Percentiles rank a stretch among this genome's conserved stretches.
These are phyloP conservation scores for Linum trigynum DNA, from an alignment of 345 rosid genomes.

Conservation along the genomic window DNA sequence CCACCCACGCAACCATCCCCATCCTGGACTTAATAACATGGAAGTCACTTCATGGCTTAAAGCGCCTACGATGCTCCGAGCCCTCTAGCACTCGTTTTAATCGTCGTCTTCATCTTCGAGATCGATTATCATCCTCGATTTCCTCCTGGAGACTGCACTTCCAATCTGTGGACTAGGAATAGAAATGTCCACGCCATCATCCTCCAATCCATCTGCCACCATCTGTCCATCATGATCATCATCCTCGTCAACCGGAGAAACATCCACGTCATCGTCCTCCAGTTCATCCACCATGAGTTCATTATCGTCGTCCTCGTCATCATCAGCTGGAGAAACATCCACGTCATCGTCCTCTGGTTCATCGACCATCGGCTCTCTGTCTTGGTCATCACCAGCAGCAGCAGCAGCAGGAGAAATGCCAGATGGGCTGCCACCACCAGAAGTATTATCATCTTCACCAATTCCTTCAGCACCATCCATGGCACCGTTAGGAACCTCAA, in stretches of 20 bases:
- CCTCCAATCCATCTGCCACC: slow-evolving; percentile 40
- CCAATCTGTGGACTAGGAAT: slow-evolving; percentile 9
- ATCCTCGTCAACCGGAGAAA: slow-evolving; percentile 13
- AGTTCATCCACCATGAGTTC: too few relatives aligned
- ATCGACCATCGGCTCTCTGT: neutral
- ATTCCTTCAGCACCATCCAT: neutral
- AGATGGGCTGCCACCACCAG: neutral
- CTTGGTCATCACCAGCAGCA: too few relatives aligned
- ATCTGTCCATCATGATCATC: slow-evolving; percentile 17
- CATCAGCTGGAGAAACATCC: neutral
- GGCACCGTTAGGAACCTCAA: neutral
- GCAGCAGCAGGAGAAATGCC: neutral
- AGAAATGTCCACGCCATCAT: slow-evolving; percentile 28
- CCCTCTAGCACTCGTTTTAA: too few relatives aligned
- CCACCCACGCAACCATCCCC: too few relatives aligned
- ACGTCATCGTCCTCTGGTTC: neutral
- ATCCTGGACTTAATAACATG: too few relatives aligned
- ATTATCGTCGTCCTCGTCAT: slow-evolving; percentile 30
- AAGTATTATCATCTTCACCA: neutral
- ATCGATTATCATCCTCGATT: slow-evolving; percentile 54
- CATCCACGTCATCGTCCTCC: neutral
- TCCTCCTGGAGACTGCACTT: slow-evolving; percentile 38
- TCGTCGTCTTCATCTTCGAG: slow-evolving; percentile 44
- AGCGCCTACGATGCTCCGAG: too few relatives aligned
- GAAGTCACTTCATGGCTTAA: too few relatives aligned